A percentile compares a stretch with the other conserved stretches of the same genome.
Evolutionary conservation across 208 protist species (phyloP).

Genomic region (Kentomonas sorsogonicus): DNA sequence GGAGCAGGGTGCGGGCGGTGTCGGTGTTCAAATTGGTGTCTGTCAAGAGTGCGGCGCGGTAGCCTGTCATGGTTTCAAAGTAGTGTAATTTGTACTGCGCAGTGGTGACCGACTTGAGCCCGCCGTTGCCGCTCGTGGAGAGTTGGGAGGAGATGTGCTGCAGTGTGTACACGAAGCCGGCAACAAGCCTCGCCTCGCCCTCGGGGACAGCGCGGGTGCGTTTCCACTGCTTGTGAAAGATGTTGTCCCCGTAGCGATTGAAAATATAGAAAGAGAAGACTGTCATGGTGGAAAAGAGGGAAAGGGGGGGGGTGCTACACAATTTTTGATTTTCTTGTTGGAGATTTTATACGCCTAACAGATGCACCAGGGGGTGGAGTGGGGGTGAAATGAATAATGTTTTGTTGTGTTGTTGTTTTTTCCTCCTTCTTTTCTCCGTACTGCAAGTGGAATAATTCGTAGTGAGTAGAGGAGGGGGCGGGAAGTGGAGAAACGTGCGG

Average conservation of each 20-base stretch:
- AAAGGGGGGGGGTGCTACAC: no score
- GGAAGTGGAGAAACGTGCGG: no score
- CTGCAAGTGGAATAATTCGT: no score
- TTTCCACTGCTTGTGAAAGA: slow-evolving; percentile 82
- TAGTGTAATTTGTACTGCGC: slow-evolving; percentile 88
- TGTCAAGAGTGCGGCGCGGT: slow-evolving; percentile 71
- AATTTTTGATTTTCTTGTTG: no score
- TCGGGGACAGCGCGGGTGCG: slow-evolving; percentile 60
- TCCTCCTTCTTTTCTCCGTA: no score
- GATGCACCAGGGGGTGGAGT: no score
- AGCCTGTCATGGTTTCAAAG: slow-evolving; percentile 80
- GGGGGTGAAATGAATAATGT: no score
- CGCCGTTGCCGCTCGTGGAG: slow-evolving; percentile 42
- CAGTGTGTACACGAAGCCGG: slow-evolving; percentile 84
- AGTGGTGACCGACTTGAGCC: slow-evolving; percentile 63
- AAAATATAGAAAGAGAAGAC: slow-evolving; percentile 86
- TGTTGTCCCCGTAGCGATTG: slow-evolving; percentile 84
- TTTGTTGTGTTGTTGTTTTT: no score
- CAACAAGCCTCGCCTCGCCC: slow-evolving; percentile 75
- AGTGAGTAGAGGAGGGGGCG: no score
- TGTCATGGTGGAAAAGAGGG: slow-evolving; percentile 61
- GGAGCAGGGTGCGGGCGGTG: slow-evolving; percentile 35
- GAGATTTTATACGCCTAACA: slow-evolving; percentile 5
- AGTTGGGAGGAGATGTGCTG: slow-evolving; percentile 84
- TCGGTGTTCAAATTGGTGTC: slow-evolving; percentile 52